phyloP scores from a whole-genome alignment of 2,329 filamentous ascomycete species.

The Xylaria sp. region DNA sequence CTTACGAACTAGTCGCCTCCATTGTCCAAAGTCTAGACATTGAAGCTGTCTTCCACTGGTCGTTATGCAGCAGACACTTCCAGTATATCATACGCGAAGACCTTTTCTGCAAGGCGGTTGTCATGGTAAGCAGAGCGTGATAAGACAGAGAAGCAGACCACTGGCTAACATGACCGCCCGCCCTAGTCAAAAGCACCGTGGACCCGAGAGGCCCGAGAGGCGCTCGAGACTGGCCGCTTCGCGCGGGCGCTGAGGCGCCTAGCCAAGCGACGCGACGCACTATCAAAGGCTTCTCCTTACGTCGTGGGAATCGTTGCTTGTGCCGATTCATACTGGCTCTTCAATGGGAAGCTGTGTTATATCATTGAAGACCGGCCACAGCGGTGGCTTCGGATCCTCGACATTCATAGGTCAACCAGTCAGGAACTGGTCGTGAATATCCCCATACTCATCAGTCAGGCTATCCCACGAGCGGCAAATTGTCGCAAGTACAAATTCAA shows the following conservation, averaged over 20 bases:
- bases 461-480: slow-evolving; percentile 52
- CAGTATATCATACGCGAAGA: slow-evolving; percentile 63
- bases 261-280: slow-evolving; percentile 69
- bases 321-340: slow-evolving; percentile 71
- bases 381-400: slow-evolving; percentile 64
- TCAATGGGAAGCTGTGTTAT: slow-evolving; percentile 73
- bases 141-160: slow-evolving; percentile 36
- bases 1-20: slow-evolving; percentile 72
- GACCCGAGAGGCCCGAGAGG: slow-evolving; percentile 50
- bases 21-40: slow-evolving; percentile 66
- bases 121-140: slow-evolving; percentile 61
- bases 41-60: slow-evolving; percentile 68
- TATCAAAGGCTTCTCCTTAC: slow-evolving; percentile 71
- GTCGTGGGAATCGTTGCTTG: slow-evolving; percentile 68
- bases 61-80: slow-evolving; percentile 63
- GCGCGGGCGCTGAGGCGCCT: slow-evolving; percentile 67
- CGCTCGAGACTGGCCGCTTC: slow-evolving; percentile 52
- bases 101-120: slow-evolving; percentile 65
- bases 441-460: slow-evolving; percentile 53
- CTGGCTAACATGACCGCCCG: slow-evolving; percentile 40
- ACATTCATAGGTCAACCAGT: slow-evolving; percentile 62
- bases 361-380: slow-evolving; percentile 56
- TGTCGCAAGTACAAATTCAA: slow-evolving; percentile 59
- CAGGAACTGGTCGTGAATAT: slow-evolving; percentile 68
- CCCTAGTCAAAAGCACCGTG: slow-evolving; percentile 50